Base-by-base conservation (phyloP, 2,329 filamentous ascomycete genomes). In the Ceratocystis lukuohia region DNA sequence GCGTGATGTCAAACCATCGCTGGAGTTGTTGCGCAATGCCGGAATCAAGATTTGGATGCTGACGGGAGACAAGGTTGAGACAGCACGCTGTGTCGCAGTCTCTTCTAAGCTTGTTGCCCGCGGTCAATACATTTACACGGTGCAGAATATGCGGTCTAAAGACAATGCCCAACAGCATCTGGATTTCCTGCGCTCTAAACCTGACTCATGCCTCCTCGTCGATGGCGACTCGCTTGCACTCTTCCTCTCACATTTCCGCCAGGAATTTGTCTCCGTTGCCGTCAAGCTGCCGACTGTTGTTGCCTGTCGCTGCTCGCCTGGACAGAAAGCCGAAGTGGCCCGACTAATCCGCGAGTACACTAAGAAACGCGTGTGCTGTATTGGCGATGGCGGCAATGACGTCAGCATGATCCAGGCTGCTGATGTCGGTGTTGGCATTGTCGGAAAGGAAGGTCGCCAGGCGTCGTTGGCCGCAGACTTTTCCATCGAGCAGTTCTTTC, bases 41-140 rank as follows among this genome's bases (percentile, higher is more conserved):
- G 94, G 94, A 30, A 94, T 99, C 77, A 97, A 97, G 76, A 97
- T 99, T 63, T 99, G 94, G 94, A 99, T 99, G 94, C 80, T 99
- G 74, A 99, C 94, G 0, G 94, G 94, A 61, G 94, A 99, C 80
- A 99, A 99, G 76, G 90, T 99, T 2, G 94, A 99, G 77, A 99
- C 94, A 15, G 94, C 94, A 17, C 87, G 94, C 45, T 99, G 94
- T 75, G 93, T 99, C 12, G 95, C 94, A 1, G 88, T 99, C 56
- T 95, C 89, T 72, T 92, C 93, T 37, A 96, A 96, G 75, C 82
- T 99, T 5, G 94, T 99, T 15, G 88, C 91, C 3, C 82, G 94
- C 69, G 93, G 93, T 1, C 95, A 99, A 76, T 94, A 93, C 74
- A 96, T 99, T 69, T 91, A 97, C 76, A 96, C 93, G 0, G 88